Base-by-base conservation (phyloP, 139 green algal species). In the Ettlia oleoabundans region DNA sequence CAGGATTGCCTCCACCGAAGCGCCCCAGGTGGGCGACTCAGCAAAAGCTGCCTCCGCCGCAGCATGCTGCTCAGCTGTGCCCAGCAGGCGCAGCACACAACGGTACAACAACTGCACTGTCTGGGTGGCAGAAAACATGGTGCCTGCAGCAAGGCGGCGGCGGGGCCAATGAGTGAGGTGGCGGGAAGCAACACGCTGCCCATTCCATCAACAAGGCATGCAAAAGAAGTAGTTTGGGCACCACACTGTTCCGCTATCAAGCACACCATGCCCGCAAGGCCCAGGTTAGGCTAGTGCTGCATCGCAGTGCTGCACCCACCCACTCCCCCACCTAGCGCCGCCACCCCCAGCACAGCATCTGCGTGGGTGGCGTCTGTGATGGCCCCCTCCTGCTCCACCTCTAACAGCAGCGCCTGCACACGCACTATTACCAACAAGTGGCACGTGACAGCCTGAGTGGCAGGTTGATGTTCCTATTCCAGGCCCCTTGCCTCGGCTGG, bases 321-420 rank as follows among this genome's bases (percentile, higher is more conserved):
- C 43, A 77, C 32, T 30, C 22, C 24, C 47, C 6, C 73, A 79
- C 78, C 80, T 32, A 85, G 70, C n/a, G 71, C 68, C 22, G 80
- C 80, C 30, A 81, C 41, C 5, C 68, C 80, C 41, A 85, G 80
- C 61, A 85, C 80, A 19, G 63, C 43, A 52, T 85, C 80, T 0
- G 80, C 80, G 26, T 78, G 35, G 58, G 43, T 76, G 41, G 18
- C 40, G 26, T 24, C 51, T 58, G 47, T 15, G 10, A 15, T 10
- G 47, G 47, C 13, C 15, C 13, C 47, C 10, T 58, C 65, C 72
- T 78, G 33, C 65, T 85, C 80, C 58, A 85, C 72, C 64, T 76
- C 77, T 33, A 83, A 43, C 35, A 85, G 71, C 80, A 85, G 72
- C 68, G 65, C 33, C 80, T 85, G 80, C 64, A 85, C 72, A 61